Conservation (phyloP, 495 filamentous ascomycete genomes). For the Mytilinidion resinicola region DNA sequence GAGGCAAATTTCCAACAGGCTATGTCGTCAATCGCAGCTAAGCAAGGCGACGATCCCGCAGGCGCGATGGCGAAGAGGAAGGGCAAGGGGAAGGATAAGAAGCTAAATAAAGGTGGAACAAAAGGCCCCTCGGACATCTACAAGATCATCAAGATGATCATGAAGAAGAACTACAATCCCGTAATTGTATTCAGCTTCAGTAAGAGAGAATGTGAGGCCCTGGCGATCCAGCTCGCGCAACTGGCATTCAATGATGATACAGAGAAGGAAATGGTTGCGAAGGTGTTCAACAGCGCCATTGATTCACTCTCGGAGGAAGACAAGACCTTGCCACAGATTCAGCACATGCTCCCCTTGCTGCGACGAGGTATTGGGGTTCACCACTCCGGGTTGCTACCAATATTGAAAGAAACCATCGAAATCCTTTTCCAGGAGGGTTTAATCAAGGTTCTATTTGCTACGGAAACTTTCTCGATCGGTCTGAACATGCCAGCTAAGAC, state of each 20-base stretch:
- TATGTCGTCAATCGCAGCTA: constrained; percentile 82
- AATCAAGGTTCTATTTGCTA: constrained; percentile 96
- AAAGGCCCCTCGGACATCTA: constrained; percentile 75
- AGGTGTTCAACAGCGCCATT: constrained; percentile 88
- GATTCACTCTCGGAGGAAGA: constrained; percentile 88
- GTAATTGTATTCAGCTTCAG: constrained; percentile 99
- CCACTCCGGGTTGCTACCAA: constrained; percentile 91
- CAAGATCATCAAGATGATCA: constrained; percentile 97
- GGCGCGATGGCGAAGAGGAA: constrained; percentile 72
- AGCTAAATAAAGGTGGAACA: constrained; percentile 76
- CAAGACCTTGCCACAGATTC: constrained; percentile 76
- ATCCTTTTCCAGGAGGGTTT: constrained; percentile 97
- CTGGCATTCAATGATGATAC: constrained; percentile 97
- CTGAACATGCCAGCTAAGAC: constrained; percentile 99
- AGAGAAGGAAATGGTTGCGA: constrained; percentile 88
- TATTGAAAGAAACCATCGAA: constrained; percentile 97
- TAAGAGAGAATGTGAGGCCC: constrained; percentile 87
- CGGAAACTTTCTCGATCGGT: constrained; percentile 97
- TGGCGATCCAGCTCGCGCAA: constrained; percentile 74
- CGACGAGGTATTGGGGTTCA: constrained; percentile 93
- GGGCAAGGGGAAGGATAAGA: constrained; percentile 86
- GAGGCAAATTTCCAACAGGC: constrained; percentile 96
- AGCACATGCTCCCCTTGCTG: constrained; percentile 82
- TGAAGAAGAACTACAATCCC: constrained; percentile 90
- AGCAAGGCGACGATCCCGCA: constrained; percentile 74